These are phyloP conservation scores for Thoreauomyces humboldtii DNA, from an alignment of 192 early-diverging fungal species.

Conservation along the genomic window DNA sequence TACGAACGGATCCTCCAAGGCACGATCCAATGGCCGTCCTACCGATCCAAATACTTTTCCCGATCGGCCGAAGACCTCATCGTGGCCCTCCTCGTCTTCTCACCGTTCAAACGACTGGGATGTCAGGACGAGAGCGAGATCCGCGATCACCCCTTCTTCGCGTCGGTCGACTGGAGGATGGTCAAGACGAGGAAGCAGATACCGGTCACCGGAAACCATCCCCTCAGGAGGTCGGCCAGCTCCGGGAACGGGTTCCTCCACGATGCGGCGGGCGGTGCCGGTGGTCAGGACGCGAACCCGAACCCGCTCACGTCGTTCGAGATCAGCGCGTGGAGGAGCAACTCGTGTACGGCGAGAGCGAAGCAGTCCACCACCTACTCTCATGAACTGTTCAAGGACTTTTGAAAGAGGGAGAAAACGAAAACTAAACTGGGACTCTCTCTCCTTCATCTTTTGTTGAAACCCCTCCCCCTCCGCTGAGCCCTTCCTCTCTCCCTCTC, in stretches of 20 bases:
- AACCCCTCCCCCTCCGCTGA: no score
- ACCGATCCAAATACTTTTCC: constrained; percentile 32
- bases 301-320: constrained; percentile 3
- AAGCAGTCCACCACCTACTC: neutral
- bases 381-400: constrained; percentile 11
- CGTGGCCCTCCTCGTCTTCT: constrained; percentile 34
- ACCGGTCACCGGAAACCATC: neutral
- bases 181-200: constrained; percentile 36
- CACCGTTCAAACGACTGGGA: constrained; percentile 38
- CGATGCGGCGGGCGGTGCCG: no score
- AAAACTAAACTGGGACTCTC: no score
- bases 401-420: no score
- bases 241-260: neutral
- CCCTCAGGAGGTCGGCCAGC: neutral
- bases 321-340: constrained; percentile 15
- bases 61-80: constrained; percentile 37
- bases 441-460: no score
- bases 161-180: constrained; percentile 51
- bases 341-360: neutral
- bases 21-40: constrained; percentile 39
- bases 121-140: constrained; percentile 45
- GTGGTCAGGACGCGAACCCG: no score
- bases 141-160: constrained; percentile 43
- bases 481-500: no score
- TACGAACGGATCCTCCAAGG: constrained; percentile 52